These are phyloP conservation scores for Didymella lethalis DNA, from an alignment of 2,329 filamentous ascomycete genomes.

Conservation along the genomic window DNA sequence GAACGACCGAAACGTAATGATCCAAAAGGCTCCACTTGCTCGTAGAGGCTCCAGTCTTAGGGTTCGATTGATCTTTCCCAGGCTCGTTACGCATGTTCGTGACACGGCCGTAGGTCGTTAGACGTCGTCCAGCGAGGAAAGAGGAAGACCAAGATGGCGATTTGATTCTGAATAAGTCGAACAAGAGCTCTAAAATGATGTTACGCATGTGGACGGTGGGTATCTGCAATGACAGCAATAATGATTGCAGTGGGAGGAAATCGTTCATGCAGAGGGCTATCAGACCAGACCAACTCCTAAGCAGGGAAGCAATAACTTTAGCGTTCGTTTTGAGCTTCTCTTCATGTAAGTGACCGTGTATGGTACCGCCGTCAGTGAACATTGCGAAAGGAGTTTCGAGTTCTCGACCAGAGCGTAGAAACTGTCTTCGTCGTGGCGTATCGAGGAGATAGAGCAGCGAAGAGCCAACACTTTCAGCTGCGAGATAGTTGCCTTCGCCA, in stretches of 20 bases:
- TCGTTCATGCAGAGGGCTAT: constrained; percentile 89
- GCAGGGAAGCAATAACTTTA: constrained; percentile 86
- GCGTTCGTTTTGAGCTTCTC: constrained; percentile 83
- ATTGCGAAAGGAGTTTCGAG: constrained; percentile 85
- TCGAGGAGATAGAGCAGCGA: constrained; percentile 93
- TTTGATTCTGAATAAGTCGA: constrained; percentile 86
- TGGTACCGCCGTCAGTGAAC: constrained; percentile 80
- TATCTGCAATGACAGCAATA: constrained; percentile 72
- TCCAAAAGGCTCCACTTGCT: constrained; percentile 79
- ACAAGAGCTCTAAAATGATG: constrained; percentile 86
- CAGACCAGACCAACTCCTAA: constrained; percentile 93
- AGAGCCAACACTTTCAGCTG: constrained; percentile 84
- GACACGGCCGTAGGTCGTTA: constrained; percentile 97
- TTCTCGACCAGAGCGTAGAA: constrained; percentile 86
- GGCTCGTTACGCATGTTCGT: constrained; percentile 75
- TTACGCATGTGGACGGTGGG: constrained; percentile 67
- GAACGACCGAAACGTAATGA: constrained; percentile 88
- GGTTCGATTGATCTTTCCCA: constrained; percentile 60
- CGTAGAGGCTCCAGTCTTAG: constrained; percentile 72
- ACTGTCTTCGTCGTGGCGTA: constrained; percentile 78
- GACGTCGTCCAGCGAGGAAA: constrained; percentile 86
- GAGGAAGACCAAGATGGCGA: constrained; percentile 94
- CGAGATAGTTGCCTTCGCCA: constrained; percentile 88
- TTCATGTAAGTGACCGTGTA: constrained; percentile 61
- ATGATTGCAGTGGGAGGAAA: constrained; percentile 81